Base-by-base conservation (phyloP, 2,329 filamentous ascomycete genomes). In the Colletotrichum siamense region DNA sequence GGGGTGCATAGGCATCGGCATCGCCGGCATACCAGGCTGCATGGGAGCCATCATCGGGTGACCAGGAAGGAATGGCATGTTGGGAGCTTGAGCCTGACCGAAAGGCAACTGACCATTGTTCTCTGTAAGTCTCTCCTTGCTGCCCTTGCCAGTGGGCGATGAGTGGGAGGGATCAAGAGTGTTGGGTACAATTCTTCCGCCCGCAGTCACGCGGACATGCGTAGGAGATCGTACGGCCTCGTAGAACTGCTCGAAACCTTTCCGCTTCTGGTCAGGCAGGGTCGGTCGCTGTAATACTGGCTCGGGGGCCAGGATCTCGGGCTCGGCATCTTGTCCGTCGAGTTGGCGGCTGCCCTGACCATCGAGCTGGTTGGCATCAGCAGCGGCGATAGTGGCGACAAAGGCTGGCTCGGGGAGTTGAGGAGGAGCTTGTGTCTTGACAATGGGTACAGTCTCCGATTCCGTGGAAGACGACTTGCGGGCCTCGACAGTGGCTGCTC, bases 241-340 rank as follows among this genome's bases (percentile, higher is more conserved):
- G 84, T 92, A 93, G 81, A 94, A 94, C 69, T 89, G 88, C 81
- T 92, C 90, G 79, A 94, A 94, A n/a, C 92, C 92, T 81, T 93
- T 91, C 39, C 88, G 89, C 79, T 90, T 89, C 81, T 93, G 92
- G 30, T 90, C 89, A 32, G 73, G 73, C 10, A 76, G 73, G 18
- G 59, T 22, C 30, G 73, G 44, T 52, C 64, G 57, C 85, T 78
- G 77, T 18, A 39, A 18, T 22, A 36, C 75, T 13, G 24, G 36
- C 44, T 75, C 69, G 36, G 52, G 22, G 44, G 52, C 15, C n/a
- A 34, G 36, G 13, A 57, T 12, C 26, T 72, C 69, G 9, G 72
- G 57, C 66, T 87, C 86, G 3, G 82, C 83, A 70, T 86, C 85
- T 63, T 86, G 86, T 26, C 86, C 86, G 69, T 87, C 85, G 16